phyloP scores from a whole-genome alignment of 1,284 basidiomycete genomes.

The Ganoderma boninense region DNA sequence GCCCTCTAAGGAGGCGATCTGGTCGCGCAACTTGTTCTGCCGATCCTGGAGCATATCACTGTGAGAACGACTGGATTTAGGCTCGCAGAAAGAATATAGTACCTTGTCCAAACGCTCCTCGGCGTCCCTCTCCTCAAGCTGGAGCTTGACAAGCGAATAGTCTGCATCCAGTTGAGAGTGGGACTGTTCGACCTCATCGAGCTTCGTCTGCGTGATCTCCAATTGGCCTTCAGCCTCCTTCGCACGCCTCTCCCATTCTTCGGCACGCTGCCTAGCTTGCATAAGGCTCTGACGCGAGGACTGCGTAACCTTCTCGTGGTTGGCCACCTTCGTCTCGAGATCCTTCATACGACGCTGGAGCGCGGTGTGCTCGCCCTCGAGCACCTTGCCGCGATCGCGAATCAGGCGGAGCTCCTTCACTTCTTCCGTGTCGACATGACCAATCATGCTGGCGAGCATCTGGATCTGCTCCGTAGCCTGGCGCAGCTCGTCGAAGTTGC shows the following conservation, averaged over 20 bases:
- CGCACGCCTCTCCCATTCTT: constrained; percentile 82
- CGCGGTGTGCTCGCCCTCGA: constrained; percentile 72
- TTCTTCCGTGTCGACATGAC: constrained; percentile 74
- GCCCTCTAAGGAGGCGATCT: constrained; percentile 68
- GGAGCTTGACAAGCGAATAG: constrained; percentile 67
- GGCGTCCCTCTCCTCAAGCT: constrained; percentile 78
- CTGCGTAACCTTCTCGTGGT: constrained; percentile 65
- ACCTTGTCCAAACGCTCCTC: constrained; percentile 74
- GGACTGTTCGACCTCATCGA: constrained; percentile 72
- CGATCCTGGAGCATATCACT: constrained; percentile 60
- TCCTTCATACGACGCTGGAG: constrained; percentile 79
- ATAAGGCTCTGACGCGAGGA: constrained; percentile 69
- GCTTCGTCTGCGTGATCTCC: constrained; percentile 61
- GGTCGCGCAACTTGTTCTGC: constrained; percentile 71
- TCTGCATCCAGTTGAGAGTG: constrained; percentile 74
- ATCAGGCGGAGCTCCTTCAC: constrained; percentile 69
- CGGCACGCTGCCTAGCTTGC: constrained; percentile 76
- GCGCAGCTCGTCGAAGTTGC: constrained; percentile 75
- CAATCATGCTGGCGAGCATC: constrained; percentile 63
- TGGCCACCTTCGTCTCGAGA: constrained; percentile 66
- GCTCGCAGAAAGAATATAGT: constrained; percentile 22
- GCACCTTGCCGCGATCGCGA: constrained; percentile 68
- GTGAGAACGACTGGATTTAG: constrained; percentile 1
- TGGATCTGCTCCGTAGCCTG: constrained; percentile 76
- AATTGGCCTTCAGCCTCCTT: constrained; percentile 72